Evolutionary conservation across 139 green algal species (phyloP), one percentile per base, ranked within the genome.

Genomic region (Klebsormidium nitens): DNA sequence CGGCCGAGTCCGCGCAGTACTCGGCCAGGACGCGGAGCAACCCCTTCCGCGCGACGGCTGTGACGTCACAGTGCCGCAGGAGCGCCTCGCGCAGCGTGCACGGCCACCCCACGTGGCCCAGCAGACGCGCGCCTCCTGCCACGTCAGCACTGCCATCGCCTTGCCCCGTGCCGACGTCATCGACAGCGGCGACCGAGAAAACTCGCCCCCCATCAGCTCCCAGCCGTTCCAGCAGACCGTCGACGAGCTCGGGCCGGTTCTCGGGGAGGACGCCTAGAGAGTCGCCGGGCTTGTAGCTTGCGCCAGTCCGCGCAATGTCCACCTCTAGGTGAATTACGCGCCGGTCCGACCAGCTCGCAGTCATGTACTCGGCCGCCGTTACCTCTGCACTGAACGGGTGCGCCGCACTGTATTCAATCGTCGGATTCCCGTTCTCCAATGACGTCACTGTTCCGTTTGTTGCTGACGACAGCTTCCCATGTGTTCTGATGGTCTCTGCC

Each of bases 301-400:
- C 87, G 69, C 85, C 83, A 52, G 76, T 90, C 50, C 67, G 81
- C 0, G 42, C 26, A 0, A 96, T 32, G 64, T 91, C 86, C 0
- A 98, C 44, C 76, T 91, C 86, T 50, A 96, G 17, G 71, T 96
- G 89, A 40, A 97, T 69, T 49, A 98, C 91, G 29, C 36, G 36
- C 3, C 75, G 68, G 28, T 85, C 71, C 14, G 65, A 79, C 38
- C 19, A 59, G 1, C 36, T 19, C 14, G 59, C 55, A 0, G 75
- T 83, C 34, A 85, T 35, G 42, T 64, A 64, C 6, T 55, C 31
- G 3, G 42, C 48, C 5, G 40, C 26, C 23, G 26, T 48, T 17
- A 78, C 68, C 29, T 37, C 42, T 14, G 69, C 68, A 1, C n/a
- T n/a, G n/a, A n/a, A n/a, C n/a, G n/a, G n/a, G n/a, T n/a, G n/a